Evolutionary conservation across 805 yeast genomes (phyloP).

Genomic region (Barnettozyma vustinii): DNA sequence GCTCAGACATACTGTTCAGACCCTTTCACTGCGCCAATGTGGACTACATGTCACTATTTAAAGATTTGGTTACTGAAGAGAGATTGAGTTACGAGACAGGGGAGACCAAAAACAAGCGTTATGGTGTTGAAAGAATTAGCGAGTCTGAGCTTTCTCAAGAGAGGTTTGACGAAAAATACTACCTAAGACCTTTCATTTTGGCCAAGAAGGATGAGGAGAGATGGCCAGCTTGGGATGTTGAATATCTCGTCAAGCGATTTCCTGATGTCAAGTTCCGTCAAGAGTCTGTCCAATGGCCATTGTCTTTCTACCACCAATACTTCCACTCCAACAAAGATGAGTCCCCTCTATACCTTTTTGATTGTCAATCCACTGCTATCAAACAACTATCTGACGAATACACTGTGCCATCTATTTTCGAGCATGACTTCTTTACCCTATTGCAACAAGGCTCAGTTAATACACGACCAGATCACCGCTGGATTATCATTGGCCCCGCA

Average conservation of each 20-base stretch:
- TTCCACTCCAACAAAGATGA: slow-evolving; percentile 64
- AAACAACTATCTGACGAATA: slow-evolving; percentile 48
- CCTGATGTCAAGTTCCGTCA: slow-evolving; percentile 67
- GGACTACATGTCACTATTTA: slow-evolving; percentile 47
- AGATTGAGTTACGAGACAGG: slow-evolving; percentile 20
- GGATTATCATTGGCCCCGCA: slow-evolving; percentile 83
- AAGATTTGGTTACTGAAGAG: slow-evolving; percentile 45
- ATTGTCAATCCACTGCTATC: slow-evolving; percentile 72
- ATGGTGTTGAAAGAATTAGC: slow-evolving; percentile 46
- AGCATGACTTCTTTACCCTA: slow-evolving; percentile 56
- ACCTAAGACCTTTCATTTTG: slow-evolving; percentile 61
- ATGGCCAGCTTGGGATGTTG: slow-evolving; percentile 62
- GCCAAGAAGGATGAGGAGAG: slow-evolving; percentile 20
- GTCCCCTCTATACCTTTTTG: slow-evolving; percentile 81
- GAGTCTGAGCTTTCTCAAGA: slow-evolving; percentile 39
- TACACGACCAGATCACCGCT: slow-evolving; percentile 85
- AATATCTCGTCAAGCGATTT: slow-evolving; percentile 44
- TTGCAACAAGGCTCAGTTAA: slow-evolving; percentile 26
- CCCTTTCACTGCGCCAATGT: slow-evolving; percentile 80
- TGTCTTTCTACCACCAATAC: slow-evolving; percentile 57
- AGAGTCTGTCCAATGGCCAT: slow-evolving; percentile 80
- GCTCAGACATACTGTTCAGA: slow-evolving; percentile 73
- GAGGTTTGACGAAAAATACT: slow-evolving; percentile 41
- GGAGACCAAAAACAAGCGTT: slow-evolving; percentile 19
- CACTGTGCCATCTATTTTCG: slow-evolving; percentile 46